phyloP scores from a whole-genome alignment of 208 protist genomes.

The Leishmania lainsoni region DNA sequence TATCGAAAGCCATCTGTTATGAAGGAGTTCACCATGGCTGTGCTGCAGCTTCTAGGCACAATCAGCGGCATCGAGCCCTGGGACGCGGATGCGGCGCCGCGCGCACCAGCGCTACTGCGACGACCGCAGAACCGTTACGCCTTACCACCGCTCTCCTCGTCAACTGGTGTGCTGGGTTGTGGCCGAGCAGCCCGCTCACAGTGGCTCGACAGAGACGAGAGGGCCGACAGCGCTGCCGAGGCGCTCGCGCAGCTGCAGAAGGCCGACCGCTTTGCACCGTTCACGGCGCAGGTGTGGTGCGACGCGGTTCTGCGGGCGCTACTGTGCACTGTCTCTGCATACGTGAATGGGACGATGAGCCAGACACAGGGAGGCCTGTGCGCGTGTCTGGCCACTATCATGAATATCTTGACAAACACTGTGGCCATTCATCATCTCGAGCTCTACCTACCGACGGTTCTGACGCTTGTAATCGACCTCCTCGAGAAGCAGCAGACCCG shows the following conservation, averaged over 20 bases:
- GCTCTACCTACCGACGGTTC: conserved; percentile 62
- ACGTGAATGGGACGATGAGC: conserved; percentile 55
- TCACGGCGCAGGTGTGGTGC: conserved; percentile 50
- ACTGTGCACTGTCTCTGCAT: conserved; percentile 56
- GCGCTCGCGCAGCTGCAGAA: conserved; percentile 35
- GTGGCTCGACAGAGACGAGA: conserved; percentile 30
- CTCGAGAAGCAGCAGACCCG: conserved; percentile 23
- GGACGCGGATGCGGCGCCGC: conserved; percentile 31
- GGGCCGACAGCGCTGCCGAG: conserved; percentile 23
- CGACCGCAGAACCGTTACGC: conserved; percentile 42
- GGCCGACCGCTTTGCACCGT: conserved; percentile 31
- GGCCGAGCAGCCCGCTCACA: conserved; percentile 9
- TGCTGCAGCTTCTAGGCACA: conserved; percentile 75
- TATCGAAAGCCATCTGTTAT: conserved; percentile 77
- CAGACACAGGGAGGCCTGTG: conserved; percentile 70
- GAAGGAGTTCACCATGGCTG: conserved; percentile 65
- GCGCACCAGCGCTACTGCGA: conserved; percentile 48
- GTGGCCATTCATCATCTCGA: conserved; percentile 44
- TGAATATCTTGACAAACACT: conserved; percentile 66
- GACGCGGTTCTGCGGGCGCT: conserved; percentile 70
- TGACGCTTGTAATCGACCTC: conserved; percentile 58
- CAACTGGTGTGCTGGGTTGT: conserved; percentile 19
- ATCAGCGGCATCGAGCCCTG: conserved; percentile 78
- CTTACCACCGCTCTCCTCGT: conserved; percentile 30
- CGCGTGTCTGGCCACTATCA: conserved; percentile 62